phyloP scores from a whole-genome alignment of 257 asterid genomes.

The Petunia secreta region DNA sequence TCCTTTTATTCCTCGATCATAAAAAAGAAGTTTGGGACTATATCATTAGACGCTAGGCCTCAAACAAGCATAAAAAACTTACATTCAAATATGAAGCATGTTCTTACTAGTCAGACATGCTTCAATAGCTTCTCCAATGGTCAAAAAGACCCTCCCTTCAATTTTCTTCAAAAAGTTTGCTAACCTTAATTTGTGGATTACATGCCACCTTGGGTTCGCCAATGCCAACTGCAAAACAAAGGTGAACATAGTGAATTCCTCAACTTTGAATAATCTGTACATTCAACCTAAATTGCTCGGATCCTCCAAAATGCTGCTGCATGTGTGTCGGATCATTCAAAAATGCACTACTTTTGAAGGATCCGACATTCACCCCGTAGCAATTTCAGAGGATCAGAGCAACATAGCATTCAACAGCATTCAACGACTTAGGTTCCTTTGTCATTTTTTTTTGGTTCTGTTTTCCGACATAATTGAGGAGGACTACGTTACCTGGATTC shows the following conservation, averaged over 20 bases:
- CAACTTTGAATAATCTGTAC: too few relatives aligned
- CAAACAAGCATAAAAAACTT: too few relatives aligned
- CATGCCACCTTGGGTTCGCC: slow-evolving; percentile 48
- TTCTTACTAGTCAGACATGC: slow-evolving; percentile 31
- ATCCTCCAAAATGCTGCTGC: too few relatives aligned
- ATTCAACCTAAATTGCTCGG: too few relatives aligned
- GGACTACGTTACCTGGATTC: slow-evolving; percentile 35
- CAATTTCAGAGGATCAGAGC: not conserved
- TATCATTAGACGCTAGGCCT: too few relatives aligned
- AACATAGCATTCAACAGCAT: not conserved
- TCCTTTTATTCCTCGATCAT: slow-evolving; percentile 16
- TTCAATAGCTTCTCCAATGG: slow-evolving; percentile 47
- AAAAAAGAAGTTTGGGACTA: not conserved
- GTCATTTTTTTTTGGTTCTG: not conserved
- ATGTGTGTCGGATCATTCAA: too few relatives aligned
- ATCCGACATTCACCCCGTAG: not conserved
- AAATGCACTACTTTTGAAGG: not conserved
- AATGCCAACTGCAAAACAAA: slow-evolving; percentile 39
- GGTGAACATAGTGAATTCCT: not conserved
- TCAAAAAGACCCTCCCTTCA: slow-evolving; percentile 38
- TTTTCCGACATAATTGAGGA: not conserved
- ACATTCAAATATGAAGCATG: not conserved
- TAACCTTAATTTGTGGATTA: slow-evolving; percentile 43
- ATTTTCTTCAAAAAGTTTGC: slow-evolving; percentile 36
- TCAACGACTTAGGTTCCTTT: not conserved